Conservation (phyloP, 768 basidiomycete species). For the Phylloporus rhodoxanthus region DNA sequence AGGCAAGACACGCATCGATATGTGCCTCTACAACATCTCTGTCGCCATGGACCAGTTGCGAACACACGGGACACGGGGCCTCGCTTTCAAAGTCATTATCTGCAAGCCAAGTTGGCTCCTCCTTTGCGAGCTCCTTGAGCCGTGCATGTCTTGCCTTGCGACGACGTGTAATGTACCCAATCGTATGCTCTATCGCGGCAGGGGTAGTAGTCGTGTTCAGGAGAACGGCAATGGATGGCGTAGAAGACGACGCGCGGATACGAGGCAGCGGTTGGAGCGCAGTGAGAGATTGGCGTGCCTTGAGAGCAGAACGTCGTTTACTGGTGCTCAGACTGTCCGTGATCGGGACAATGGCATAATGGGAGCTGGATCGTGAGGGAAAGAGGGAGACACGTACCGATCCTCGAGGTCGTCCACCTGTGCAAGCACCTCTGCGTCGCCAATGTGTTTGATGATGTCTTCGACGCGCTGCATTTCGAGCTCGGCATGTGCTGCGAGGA, state of each 20-base stretch:
- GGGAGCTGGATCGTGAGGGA: constrained; percentile 17
- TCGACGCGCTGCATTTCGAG: constrained; percentile 68
- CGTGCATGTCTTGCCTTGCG: constrained; percentile 64
- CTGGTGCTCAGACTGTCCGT: constrained; percentile 14
- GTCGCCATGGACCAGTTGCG: constrained; percentile 52
- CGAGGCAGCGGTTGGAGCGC: constrained; percentile 22
- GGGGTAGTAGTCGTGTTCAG: constrained; percentile 21
- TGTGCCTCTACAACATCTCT: constrained; percentile 72
- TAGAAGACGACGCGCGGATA: constrained; percentile 18
- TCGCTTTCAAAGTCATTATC: constrained; percentile 32
- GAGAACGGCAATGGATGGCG: constrained; percentile 12
- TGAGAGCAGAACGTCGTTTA: constrained; percentile 40
- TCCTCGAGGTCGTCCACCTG: constrained; percentile 46
- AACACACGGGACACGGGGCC: constrained; percentile 68
- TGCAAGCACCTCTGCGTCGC: constrained; percentile 51
- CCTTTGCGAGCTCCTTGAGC: constrained; percentile 60
- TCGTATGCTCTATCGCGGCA: constrained; percentile 43
- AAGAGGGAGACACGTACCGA: constrained; percentile 37
- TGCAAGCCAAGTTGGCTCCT: constrained; percentile 40
- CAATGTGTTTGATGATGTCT: constrained; percentile 57
- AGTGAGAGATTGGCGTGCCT: constrained; percentile 37
- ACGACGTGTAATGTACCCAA: constrained; percentile 59
- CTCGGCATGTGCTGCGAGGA: constrained; percentile 57
- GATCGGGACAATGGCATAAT: constrained; percentile 28
- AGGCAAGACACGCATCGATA: constrained; percentile 71